phyloP scores from a whole-genome alignment of 75 land plant genomes.

The Adiantum capillusveneris region DNA sequence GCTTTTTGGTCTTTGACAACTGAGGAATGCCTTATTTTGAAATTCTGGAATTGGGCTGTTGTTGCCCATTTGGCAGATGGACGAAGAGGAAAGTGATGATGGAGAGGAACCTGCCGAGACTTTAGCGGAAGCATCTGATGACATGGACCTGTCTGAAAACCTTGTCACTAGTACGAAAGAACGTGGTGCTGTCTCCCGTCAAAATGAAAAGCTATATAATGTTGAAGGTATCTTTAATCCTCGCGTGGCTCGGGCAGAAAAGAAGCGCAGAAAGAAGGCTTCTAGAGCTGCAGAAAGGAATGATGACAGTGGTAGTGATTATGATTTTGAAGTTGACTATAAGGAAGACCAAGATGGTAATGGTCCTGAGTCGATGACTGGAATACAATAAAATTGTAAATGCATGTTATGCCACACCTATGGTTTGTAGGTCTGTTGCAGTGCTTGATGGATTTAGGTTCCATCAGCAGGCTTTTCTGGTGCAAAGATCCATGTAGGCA shows the following conservation, averaged over 20 bases:
- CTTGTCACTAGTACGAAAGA: constrained; percentile 6
- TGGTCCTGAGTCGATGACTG: not conserved
- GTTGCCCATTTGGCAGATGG: not conserved
- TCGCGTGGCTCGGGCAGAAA: constrained; percentile 50
- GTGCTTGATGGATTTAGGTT: too few species aligned
- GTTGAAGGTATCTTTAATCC: constrained; percentile 86
- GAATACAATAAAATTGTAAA: not conserved
- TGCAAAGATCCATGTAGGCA: too few species aligned
- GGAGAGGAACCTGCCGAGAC: constrained; percentile 2
- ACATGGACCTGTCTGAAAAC: constrained; percentile 12
- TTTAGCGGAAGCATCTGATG: not conserved
- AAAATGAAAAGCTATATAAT: constrained; percentile 69
- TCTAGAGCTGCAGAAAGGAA: constrained; percentile 19
- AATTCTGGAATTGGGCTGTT: not conserved
- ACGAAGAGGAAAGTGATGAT: constrained; percentile 14
- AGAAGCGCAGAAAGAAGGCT: constrained; percentile 59
- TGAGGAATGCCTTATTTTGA: not conserved
- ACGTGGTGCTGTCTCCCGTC: constrained; percentile 19
- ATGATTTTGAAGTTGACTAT: constrained; percentile 79
- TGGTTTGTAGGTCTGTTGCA: too few species aligned
- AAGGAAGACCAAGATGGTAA: constrained; percentile 4
- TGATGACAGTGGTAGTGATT: constrained; percentile 35
- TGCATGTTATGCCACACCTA: too few species aligned
- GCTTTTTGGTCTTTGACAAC: too few species aligned
- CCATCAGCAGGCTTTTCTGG: too few species aligned